Base-by-base conservation (phyloP, 371 early-diverging fungal species). In the Quaeritorhiza haematococci region DNA sequence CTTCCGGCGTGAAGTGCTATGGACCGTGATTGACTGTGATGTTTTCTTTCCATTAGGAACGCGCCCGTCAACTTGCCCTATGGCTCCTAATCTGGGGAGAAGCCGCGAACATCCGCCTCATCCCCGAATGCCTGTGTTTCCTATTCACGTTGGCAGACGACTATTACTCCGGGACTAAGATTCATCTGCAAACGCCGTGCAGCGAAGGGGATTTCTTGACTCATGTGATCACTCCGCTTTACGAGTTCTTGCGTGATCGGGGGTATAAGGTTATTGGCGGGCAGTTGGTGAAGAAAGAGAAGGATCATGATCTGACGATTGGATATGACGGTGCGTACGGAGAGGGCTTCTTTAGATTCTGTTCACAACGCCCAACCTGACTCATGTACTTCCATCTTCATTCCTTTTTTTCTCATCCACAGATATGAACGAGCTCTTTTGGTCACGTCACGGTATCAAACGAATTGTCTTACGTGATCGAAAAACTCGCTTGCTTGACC, bases 61-160 rank as follows among this genome's bases (percentile, higher is more conserved):
- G 44, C 2, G 21, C 84, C 6, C 79, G 85, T 1, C 89, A 92
- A 58, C 64, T 93, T 1, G 88, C 88, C 0, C 77, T 92, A 28
- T 93, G 86, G 67, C 73, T 91, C 43, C 65, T 89, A 28, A 67
- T 94, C 33, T 94, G 94, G 94, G 93, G 91, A 15, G 94, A 94
- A 65, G 89, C 89, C 5, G 78, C 89, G 0, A 84, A 85, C 28
- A 64, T 93, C 33, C 84, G 94, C 26, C 90, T 84, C 67, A 79
- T 83, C 1, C 82, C 91, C 2, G 63, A 93, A 69, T 74, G 79
- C 21, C 74, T 93, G 19, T 90, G 92, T 64, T 93, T 94, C 61
- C 53, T 93, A 24, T 92, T 81, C 72, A 90, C 89, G 64, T 63
- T 87, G 3, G 91, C 91, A 0, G 68, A 76, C 15, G 87, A 87